These are phyloP conservation scores for Dalbergia cultrata DNA, from an alignment of 306 rosid genomes.

Conservation along the genomic window DNA sequence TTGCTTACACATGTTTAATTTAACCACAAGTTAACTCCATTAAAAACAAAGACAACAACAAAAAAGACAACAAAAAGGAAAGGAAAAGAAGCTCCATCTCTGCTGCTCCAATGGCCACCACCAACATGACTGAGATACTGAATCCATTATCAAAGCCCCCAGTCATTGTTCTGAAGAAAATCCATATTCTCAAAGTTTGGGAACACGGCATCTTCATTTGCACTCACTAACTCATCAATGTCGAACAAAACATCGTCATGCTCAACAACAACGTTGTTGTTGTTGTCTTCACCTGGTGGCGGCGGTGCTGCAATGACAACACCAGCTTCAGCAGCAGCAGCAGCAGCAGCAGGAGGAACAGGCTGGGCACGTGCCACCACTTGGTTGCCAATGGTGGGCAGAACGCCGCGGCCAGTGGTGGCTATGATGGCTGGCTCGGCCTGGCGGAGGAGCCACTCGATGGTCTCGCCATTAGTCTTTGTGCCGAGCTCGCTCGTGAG, in stretches of 20 bases:
- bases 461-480: conserved; percentile 60
- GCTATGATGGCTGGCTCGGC: conserved; percentile 49
- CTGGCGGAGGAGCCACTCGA: conserved; percentile 58
- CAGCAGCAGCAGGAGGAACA: neutral
- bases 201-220: neutral
- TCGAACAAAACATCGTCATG: no score
- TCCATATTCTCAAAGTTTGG: neutral
- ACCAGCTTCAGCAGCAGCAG: neutral
- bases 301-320: neutral
- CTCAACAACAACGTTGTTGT: no score
- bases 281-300: neutral
- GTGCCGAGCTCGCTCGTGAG: conserved; percentile 59
- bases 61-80: no score
- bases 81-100: no score
- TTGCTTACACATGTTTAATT: neutral
- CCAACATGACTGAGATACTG: no score
- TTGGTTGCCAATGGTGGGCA: neutral
- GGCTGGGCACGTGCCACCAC: neutral
- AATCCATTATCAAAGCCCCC: neutral
- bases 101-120: no score
- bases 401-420: conserved; percentile 6
- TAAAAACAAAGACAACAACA: no score
- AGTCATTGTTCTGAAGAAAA: neutral
- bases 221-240: neutral
- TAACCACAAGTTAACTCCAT: neutral